Base-by-base conservation (phyloP, 2,329 filamentous ascomycete species). In the Fusarium sp. region DNA sequence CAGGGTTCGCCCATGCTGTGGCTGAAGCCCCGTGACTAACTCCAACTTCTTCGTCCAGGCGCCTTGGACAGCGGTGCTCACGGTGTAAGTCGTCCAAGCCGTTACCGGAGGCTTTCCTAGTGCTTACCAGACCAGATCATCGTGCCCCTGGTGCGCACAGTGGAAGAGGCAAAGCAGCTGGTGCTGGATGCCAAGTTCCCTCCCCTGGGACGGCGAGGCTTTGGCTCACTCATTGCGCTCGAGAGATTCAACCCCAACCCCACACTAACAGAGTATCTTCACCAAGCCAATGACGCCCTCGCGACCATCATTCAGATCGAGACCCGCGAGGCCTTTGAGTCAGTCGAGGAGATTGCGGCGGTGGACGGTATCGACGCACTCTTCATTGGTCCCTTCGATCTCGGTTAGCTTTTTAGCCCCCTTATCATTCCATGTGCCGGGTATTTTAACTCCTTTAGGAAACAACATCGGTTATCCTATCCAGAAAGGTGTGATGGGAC, bases 301-400 rank as follows among this genome's bases (percentile, higher is more conserved):
- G 75, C 90, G 60, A 89, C 85, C 25, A 88, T 89, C 78, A 86
- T 90, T 4, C 88, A 90, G 77, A 90, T 90, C 58, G 89, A 91
- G 79, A 90, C 88, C 1, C 79, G 81, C 60, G 87, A 89, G 74
- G 88, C 87, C 0, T 79, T 90, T 10, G 83, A 86, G 0, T 76
- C 78, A 6, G 83, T 90, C 1, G 87, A 89, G 38, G 85, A 84
- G 38, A 90, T 90, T 74, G 87, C 86, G 33, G 80, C 83, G 23
- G 80, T 88, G 38, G 78, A 85, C 2, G 86, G 86, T 8, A 80
- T 90, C n/a, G 88, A 90, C 65, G 83, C 88, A 2, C 78, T 90
- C n/a, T 90, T 90, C 74, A 82, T 90, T 49, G 88, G 88, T 0
- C 88, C 88, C 2, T 90, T 89, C 73, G 88, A 90, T 72, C 81